These are phyloP conservation scores for Chalciporus chontae DNA, from an alignment of 768 basidiomycete genomes.

Conservation along the genomic window DNA sequence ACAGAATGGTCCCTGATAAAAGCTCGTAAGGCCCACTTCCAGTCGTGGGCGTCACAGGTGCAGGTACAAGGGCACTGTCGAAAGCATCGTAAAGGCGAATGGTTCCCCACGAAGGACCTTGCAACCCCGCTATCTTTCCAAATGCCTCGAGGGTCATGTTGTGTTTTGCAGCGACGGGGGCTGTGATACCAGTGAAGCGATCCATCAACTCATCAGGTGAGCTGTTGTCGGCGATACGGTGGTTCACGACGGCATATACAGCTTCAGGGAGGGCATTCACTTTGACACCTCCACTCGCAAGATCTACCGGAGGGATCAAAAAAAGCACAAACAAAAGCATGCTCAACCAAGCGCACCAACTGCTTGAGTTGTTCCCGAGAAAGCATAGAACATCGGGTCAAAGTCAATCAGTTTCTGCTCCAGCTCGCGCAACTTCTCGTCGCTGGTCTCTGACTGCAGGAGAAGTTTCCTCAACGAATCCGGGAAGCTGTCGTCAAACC, in stretches of 20 bases:
- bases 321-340: slow-evolving; percentile 2
- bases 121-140: slow-evolving; percentile 28
- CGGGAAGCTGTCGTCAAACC: slow-evolving; percentile 36
- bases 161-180: slow-evolving; percentile 27
- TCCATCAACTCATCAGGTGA: slow-evolving; percentile 12
- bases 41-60: slow-evolving; percentile 40
- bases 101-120: slow-evolving; percentile 31
- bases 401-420: slow-evolving; percentile 17
- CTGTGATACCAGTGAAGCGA: slow-evolving; percentile 8
- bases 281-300: slow-evolving; percentile 42
- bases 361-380: slow-evolving; percentile 27
- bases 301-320: slow-evolving; percentile 33
- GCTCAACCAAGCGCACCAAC: slow-evolving; percentile 16
- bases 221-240: slow-evolving; percentile 34
- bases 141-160: slow-evolving; percentile 43
- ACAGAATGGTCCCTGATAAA: slow-evolving; percentile 42
- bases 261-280: slow-evolving; percentile 46
- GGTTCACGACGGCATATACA: slow-evolving; percentile 34
- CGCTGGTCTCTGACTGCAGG: slow-evolving; percentile 18
- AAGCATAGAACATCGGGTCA: slow-evolving; percentile 16
- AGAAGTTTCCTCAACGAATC: slow-evolving; percentile 17
- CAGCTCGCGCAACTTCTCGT: slow-evolving; percentile 18
- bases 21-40: slow-evolving; percentile 36
- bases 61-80: slow-evolving; percentile 34
- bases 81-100: slow-evolving; percentile 38